Evolutionary conservation across 345 rosid genomes (phyloP).

Genomic region (Conringia planisiliqua): DNA sequence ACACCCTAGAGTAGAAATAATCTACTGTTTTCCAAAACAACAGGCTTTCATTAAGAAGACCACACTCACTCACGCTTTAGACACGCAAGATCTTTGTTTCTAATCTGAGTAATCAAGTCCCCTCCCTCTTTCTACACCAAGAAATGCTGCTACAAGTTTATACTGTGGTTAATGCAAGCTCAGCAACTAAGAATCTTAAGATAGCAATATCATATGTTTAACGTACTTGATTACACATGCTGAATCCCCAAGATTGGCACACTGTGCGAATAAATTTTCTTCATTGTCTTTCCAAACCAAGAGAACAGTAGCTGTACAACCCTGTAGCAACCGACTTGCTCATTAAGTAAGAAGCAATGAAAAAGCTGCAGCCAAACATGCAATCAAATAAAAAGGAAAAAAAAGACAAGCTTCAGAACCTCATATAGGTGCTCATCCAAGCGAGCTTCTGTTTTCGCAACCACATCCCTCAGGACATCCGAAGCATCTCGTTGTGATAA

Average conservation of each 20-base stretch:
- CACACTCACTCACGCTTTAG: conserved; percentile 28
- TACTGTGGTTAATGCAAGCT: conserved; percentile 6
- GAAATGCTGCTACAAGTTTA: conserved; percentile 27
- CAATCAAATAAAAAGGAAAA: conserved; percentile 1
- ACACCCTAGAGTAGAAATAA: not conserved
- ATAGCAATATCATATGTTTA: conserved; percentile 14
- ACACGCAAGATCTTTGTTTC: conserved; percentile 32
- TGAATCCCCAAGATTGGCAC: conserved; percentile 97
- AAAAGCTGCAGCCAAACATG: conserved; percentile 16
- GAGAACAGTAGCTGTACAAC: conserved; percentile 93
- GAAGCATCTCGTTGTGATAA: conserved; percentile 73
- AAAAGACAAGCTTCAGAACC: conserved; percentile 44
- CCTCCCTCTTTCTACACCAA: conserved; percentile 30
- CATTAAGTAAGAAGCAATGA: not conserved
- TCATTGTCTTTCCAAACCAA: conserved; percentile 68
- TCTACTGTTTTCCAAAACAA: conserved; percentile 22
- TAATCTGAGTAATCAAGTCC: conserved; percentile 24
- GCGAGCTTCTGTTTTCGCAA: conserved; percentile 78
- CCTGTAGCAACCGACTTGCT: conserved; percentile 46
- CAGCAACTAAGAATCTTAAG: conserved; percentile 18
- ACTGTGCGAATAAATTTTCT: conserved; percentile 62
- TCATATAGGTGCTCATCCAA: conserved; percentile 71
- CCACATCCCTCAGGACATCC: conserved; percentile 70
- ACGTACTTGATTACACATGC: conserved; percentile 81
- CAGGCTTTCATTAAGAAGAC: conserved; percentile 10